phyloP scores from a whole-genome alignment of 169 alveolate species.

The Babesia sp. region DNA sequence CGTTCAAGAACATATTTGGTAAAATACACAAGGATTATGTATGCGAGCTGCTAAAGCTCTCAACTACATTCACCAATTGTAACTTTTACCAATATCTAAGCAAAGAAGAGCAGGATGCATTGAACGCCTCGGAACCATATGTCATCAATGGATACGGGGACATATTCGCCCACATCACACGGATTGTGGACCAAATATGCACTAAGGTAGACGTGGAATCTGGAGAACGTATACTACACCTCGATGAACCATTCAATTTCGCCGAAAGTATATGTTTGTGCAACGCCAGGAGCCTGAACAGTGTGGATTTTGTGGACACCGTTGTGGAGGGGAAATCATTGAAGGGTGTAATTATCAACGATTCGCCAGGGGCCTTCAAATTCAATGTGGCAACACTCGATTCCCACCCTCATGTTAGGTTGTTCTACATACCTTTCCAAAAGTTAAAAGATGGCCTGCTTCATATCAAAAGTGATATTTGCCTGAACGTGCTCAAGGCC shows the following conservation, averaged over 20 bases:
- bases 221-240: conserved; percentile 10
- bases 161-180: not conserved
- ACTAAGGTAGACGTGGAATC: not conserved
- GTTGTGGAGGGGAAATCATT: not conserved
- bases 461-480: conserved; percentile 12
- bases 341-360: conserved; percentile 13
- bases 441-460: conserved; percentile 15
- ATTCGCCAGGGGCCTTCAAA: conserved; percentile 10
- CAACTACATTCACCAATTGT: conserved; percentile 25
- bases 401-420: conserved; percentile 24
- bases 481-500: conserved; percentile 18
- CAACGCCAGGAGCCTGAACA: conserved; percentile 20
- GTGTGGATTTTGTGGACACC: conserved; percentile 24
- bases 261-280: conserved; percentile 41
- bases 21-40: conserved; percentile 28
- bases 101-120: conserved; percentile 4
- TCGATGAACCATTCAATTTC: conserved; percentile 31
- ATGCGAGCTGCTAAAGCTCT: conserved; percentile 34
- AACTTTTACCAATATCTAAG: conserved; percentile 22
- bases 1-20: conserved; percentile 43
- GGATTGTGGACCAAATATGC: not conserved
- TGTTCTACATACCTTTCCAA: conserved; percentile 23
- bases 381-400: conserved; percentile 2
- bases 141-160: not conserved
- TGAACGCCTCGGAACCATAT: not conserved